Base-by-base conservation (phyloP, 768 basidiomycete genomes). In the Udeniomyces megalosporus region DNA sequence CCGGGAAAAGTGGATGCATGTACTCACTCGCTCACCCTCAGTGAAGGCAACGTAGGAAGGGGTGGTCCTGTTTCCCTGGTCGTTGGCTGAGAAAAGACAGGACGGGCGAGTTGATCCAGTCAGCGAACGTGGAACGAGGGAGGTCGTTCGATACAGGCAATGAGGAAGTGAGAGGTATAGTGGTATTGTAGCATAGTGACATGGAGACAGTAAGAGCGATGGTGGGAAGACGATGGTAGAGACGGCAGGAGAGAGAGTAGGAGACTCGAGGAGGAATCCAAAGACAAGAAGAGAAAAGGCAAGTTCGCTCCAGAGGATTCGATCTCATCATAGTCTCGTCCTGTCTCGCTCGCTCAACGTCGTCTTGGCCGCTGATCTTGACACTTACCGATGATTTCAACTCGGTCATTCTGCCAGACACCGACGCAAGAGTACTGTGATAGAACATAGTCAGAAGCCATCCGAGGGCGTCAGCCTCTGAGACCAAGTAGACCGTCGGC, bases 21-120 rank as follows among this genome's bases (percentile, higher is more conserved):
- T 7, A 38, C 46, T 56, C 10, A 93, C 77, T 78, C 90, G 90
- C 80, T 95, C 92, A 73, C 90, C 88, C 54, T 83, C 74, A 68
- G 91, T 89, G 81, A 99, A 99, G 70, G 93, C 89, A 77, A 99
- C 95, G 77, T 99, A 99, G 72, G 93, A 99, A 50, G 93, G 93
- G 50, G 95, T 97, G 69, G 93, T 96, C 67, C 93, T 83, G 82
- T 96, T 95, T 70, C 93, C 93, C 85, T 97, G 75, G 71, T 73
- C 70, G 61, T 63, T 63, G 61, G 61, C 58, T 57, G 44, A 29
- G 10, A 42, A 42, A 42, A 17, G 8, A 42, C 8, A 42, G 38
- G 38, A 17, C 8, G 17, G 38, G 38, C n/a, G n/a, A n/a, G n/a
- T n/a, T n/a, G n/a, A n/a, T n/a, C n/a, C n/a, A n/a, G n/a, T n/a